These are phyloP conservation scores for Lasiosphaeria ovina DNA, from an alignment of 495 filamentous ascomycete genomes.

Conservation along the genomic window DNA sequence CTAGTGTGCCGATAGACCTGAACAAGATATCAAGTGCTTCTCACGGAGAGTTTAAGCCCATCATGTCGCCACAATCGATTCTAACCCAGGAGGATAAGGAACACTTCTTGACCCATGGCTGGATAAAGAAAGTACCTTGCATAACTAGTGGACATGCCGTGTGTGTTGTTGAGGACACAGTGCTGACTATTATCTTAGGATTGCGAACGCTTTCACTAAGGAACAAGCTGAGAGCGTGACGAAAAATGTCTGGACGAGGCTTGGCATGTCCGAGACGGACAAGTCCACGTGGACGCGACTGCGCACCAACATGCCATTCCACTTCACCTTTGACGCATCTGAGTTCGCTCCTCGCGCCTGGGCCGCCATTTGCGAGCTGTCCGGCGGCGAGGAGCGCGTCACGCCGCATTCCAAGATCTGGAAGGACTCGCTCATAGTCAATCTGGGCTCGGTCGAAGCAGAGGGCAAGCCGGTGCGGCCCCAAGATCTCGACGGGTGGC, in stretches of 20 bases:
- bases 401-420: slow-evolving; percentile 50
- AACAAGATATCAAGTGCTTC: too few relatives aligned
- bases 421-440: slow-evolving; percentile 71
- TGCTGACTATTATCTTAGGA: slow-evolving; percentile 16
- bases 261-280: slow-evolving; percentile 66
- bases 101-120: slow-evolving; percentile 66
- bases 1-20: too few relatives aligned
- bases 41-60: background rate
- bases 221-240: slow-evolving; percentile 59
- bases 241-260: slow-evolving; percentile 61
- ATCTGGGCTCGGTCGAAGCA: slow-evolving; percentile 59
- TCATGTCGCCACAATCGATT: slow-evolving; percentile 33
- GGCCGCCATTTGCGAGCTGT: slow-evolving; percentile 67
- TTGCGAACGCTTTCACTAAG: slow-evolving; percentile 50
- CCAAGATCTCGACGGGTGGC: slow-evolving; percentile 59
- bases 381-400: slow-evolving; percentile 63
- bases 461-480: slow-evolving; percentile 50
- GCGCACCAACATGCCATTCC: slow-evolving; percentile 64
- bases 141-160: background rate
- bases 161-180: background rate
- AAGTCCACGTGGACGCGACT: slow-evolving; percentile 64
- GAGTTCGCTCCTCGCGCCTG: slow-evolving; percentile 66
- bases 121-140: slow-evolving; percentile 46
- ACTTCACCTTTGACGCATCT: slow-evolving; percentile 52
- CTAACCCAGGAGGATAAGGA: slow-evolving; percentile 61